Evolutionary conservation across 2,329 filamentous ascomycete species (phyloP).

Genomic region (Dryadomyces quercus-mongolicae): DNA sequence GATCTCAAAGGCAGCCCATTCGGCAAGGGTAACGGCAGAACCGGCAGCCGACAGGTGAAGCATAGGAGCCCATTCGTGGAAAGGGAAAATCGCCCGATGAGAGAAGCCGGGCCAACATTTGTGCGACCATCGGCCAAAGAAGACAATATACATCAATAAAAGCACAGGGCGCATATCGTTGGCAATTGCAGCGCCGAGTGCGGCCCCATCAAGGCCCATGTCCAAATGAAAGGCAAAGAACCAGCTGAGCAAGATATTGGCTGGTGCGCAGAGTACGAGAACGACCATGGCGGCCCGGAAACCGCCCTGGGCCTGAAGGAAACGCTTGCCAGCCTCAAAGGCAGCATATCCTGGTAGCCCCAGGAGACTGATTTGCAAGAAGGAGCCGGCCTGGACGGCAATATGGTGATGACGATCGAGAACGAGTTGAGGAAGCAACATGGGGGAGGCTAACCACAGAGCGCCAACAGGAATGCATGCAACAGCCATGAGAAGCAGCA

Average conservation of each 20-base stretch:
- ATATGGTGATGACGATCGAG: conserved; percentile 35
- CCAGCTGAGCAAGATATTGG: conserved; percentile 66
- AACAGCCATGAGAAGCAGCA: conserved; percentile 57
- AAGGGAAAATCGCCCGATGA: conserved; percentile 16
- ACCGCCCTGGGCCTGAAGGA: conserved; percentile 64
- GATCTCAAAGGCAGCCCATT: conserved; percentile 36
- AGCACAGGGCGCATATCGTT: conserved; percentile 65
- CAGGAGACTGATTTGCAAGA: conserved; percentile 53
- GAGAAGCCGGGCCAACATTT: conserved; percentile 82
- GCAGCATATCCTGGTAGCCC: conserved; percentile 62
- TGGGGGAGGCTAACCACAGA: conserved; percentile 51
- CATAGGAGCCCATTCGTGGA: conserved; percentile 43
- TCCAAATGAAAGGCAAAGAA: conserved; percentile 57
- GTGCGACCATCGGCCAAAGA: conserved; percentile 47
- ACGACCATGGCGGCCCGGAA: conserved; percentile 49
- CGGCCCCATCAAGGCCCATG: conserved; percentile 68
- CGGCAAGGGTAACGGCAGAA: conserved; percentile 61
- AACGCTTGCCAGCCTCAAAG: conserved; percentile 65
- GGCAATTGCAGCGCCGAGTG: conserved; percentile 67
- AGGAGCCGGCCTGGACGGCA: conserved; percentile 54
- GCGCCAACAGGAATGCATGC: conserved; percentile 56
- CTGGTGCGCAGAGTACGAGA: conserved; percentile 37
- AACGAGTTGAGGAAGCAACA: conserved; percentile 34
- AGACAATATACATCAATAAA: conserved; percentile 67
- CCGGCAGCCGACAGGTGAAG: conserved; percentile 59